Evolutionary conservation across 108 stramenopile genomes (phyloP), one percentile per base, ranked within the genome.

Genomic region (Mayamaea pseudoterrestris): DNA sequence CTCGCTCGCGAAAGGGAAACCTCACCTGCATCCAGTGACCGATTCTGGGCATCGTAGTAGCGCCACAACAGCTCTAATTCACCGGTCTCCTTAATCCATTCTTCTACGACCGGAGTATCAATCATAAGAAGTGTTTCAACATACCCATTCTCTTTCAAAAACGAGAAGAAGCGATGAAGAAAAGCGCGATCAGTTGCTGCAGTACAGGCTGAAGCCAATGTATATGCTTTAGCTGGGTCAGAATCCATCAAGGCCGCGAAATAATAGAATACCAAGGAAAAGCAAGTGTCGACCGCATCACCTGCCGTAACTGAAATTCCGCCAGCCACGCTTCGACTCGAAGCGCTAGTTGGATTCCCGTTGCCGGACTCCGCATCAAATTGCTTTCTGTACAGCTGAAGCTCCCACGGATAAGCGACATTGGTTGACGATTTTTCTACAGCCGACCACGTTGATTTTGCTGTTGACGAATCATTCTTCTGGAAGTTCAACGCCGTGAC

Each of bases 401-500:
- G 63, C 53, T 91, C 90, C 90, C 90, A 91, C 12, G 48, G 5
- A 14, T 34, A 16, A n/a, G 21, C 14, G 5, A n/a, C n/a, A n/a
- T n/a, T n/a, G n/a, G n/a, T n/a, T n/a, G n/a, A n/a, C n/a, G n/a
- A 11, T 12, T 34, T 34, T 34, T 34, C 32, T 11, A 8, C 8
- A 11, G 32, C 12, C 32, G 32, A 12, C 12, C 32, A 8, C 32
- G 32, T 34, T 12, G 32, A 34, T 12, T 12, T 11, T 12, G 11
- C 8, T 34, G 8, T 34, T 8, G 12, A 34, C 11, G 11, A 68
- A 63, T 14, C 21, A 8, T 50, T 71, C 37, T 3, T 18, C 37
- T n/a, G 37, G 50, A 93, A 93, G 51, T 93, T 89, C 2, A 57
- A 39, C 12, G 84, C 81, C 30, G 81, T 83, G 17, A 65, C 61